These are phyloP conservation scores for Yarrowia sp. DNA, from an alignment of 805 yeast species.

Conservation along the genomic window DNA sequence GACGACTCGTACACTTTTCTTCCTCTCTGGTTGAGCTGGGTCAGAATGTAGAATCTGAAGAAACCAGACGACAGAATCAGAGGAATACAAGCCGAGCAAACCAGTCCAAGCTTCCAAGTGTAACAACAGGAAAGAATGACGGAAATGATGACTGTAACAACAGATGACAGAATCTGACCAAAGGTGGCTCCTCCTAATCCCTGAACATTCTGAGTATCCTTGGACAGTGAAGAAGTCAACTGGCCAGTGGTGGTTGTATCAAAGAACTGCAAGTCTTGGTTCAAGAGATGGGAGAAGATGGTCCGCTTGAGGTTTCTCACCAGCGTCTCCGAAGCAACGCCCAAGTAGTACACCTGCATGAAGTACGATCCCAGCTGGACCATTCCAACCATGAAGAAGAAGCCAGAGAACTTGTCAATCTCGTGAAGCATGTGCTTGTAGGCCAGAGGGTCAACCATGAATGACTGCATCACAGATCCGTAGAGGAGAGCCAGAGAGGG, in stretches of 20 bases:
- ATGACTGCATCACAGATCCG: conserved; percentile 39
- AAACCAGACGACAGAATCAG: conserved; percentile 44
- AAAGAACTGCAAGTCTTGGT: conserved; percentile 41
- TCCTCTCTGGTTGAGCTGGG: conserved; percentile 40
- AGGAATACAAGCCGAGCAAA: conserved; percentile 42
- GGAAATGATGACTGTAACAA: conserved; percentile 43
- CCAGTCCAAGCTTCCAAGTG: conserved; percentile 44
- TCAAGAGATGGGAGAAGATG: conserved; percentile 39
- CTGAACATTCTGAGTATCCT: conserved; percentile 43
- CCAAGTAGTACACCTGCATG: conserved; percentile 32
- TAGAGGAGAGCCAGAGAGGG: conserved; percentile 41
- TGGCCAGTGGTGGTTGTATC: conserved; percentile 44
- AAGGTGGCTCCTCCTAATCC: conserved; percentile 45
- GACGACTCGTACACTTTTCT: conserved; percentile 42
- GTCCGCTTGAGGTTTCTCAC: conserved; percentile 39
- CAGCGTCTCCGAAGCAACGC: conserved; percentile 37
- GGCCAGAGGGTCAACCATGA: conserved; percentile 38
- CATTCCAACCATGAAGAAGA: conserved; percentile 41
- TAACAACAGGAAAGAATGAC: conserved; percentile 42
- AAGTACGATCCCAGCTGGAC: conserved; percentile 35
- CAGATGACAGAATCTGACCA: conserved; percentile 42
- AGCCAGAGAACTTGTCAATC: conserved; percentile 39
- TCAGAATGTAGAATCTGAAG: conserved; percentile 40
- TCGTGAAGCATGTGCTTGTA: conserved; percentile 39
- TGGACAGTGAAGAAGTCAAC: conserved; percentile 41